Conservation (phyloP, 352 stramenopile species). For the Poterioochromonas sp. region DNA sequence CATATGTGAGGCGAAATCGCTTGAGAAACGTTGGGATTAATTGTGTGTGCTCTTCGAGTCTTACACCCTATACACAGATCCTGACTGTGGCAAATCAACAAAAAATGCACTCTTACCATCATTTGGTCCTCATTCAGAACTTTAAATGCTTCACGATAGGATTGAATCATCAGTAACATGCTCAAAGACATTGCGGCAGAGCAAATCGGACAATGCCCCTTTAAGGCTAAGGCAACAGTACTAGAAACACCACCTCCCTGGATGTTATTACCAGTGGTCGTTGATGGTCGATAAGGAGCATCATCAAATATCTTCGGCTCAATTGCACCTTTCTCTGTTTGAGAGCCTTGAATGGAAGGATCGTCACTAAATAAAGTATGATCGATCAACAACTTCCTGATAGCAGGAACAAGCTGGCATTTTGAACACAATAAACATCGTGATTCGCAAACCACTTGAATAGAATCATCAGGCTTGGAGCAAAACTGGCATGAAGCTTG, state of each 20-base stretch:
- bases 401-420: constrained; percentile 5
- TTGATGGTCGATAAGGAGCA: no score
- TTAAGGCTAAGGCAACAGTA: not conserved
- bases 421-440: constrained; percentile 12
- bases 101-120: not conserved
- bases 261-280: no score
- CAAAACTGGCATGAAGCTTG: not conserved
- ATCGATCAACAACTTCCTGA: constrained; percentile 16
- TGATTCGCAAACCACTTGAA: constrained; percentile 23
- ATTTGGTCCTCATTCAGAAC: not conserved
- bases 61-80: no score
- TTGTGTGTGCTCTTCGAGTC: not conserved
- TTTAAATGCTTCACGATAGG: not conserved
- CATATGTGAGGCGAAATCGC: not conserved
- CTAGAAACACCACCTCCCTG: no score
- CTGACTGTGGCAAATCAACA: no score
- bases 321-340: no score
- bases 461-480: constrained; percentile 11
- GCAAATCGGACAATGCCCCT: not conserved
- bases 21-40: not conserved
- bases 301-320: no score
- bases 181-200: not conserved
- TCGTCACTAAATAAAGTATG: not conserved
- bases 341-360: no score
- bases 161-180: not conserved